These are phyloP conservation scores for Nemania bipapillata DNA, from an alignment of 2,329 filamentous ascomycete genomes.

Conservation along the genomic window DNA sequence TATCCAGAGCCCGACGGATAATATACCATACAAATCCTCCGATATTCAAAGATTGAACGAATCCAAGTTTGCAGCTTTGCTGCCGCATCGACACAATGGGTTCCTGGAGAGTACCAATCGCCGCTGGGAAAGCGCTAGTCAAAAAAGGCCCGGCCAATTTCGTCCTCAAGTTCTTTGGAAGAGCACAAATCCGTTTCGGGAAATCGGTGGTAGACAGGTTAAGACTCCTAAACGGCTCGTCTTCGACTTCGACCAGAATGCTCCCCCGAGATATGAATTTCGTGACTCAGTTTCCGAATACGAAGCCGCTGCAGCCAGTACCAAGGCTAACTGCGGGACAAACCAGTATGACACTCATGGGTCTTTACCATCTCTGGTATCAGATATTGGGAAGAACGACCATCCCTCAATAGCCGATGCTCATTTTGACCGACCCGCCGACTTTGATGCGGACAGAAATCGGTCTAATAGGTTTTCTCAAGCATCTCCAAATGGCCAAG, in stretches of 20 bases:
- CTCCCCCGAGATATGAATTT: constrained; percentile 46
- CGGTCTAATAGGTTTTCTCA: not conserved
- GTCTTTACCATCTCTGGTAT: constrained; percentile 14
- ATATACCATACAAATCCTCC: constrained; percentile 20
- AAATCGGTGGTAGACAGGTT: constrained; percentile 21
- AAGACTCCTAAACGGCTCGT: constrained; percentile 35
- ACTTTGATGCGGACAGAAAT: constrained; percentile 13
- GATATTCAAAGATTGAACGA: constrained; percentile 38
- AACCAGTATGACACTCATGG: constrained; percentile 14
- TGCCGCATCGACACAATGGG: constrained; percentile 34
- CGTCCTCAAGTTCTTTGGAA: constrained; percentile 28
- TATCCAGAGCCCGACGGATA: constrained; percentile 36
- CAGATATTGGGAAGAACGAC: constrained; percentile 1
- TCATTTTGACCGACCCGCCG: constrained; percentile 12
- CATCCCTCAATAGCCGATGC: not conserved
- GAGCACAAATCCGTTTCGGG: constrained; percentile 39
- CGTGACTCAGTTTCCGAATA: constrained; percentile 49
- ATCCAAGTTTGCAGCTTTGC: constrained; percentile 31
- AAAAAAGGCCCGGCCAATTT: constrained; percentile 10
- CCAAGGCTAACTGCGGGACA: constrained; percentile 33
- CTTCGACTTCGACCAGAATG: constrained; percentile 36
- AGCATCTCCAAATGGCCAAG: not conserved
- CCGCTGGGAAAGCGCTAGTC: constrained; percentile 21
- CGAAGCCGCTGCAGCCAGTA: constrained; percentile 30
- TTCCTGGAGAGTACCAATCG: constrained; percentile 40